Conservation (phyloP, 805 yeast genomes). For the Zygosaccharomyces rouxii region DNA sequence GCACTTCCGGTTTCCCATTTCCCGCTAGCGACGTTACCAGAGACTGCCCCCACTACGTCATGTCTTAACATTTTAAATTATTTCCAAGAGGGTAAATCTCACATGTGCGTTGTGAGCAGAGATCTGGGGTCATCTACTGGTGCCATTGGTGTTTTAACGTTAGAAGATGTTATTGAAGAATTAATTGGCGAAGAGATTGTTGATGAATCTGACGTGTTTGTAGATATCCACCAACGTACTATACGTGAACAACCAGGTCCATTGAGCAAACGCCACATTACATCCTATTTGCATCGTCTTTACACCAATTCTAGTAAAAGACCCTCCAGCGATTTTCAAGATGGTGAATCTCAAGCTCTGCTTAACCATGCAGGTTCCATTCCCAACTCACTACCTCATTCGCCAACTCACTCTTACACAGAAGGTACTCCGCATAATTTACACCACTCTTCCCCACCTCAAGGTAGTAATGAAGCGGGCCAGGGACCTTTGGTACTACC, state of each 20-base stretch:
- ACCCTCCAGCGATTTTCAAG: conserved; percentile 2
- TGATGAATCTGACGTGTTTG: conserved; percentile 91
- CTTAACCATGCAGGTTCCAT: background rate
- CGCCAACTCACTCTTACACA: conserved; percentile 3
- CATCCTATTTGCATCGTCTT: conserved; percentile 61
- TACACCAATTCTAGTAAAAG: conserved; percentile 41
- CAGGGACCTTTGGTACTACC: conserved; percentile 25
- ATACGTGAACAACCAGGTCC: conserved; percentile 77
- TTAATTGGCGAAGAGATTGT: conserved; percentile 96
- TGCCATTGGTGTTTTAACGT: conserved; percentile 84
- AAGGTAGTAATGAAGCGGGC: background rate
- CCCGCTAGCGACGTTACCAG: conserved; percentile 94
- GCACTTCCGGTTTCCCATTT: conserved; percentile 86
- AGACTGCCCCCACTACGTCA: conserved; percentile 85
- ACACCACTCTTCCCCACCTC: background rate
- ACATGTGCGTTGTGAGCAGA: conserved; percentile 89
- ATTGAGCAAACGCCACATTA: conserved; percentile 60
- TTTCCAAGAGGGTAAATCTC: conserved; percentile 96
- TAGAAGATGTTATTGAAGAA: conserved; percentile 98
- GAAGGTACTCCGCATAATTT: background rate
- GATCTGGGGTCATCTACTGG: conserved; percentile 81
- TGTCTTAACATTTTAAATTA: conserved; percentile 90
- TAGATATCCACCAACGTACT: conserved; percentile 85
- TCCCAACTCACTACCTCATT: background rate
- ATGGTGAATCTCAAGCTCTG: conserved; percentile 4